These are phyloP conservation scores for Aspergillus latus DNA, from an alignment of 2,329 filamentous ascomycete genomes.

Conservation along the genomic window DNA sequence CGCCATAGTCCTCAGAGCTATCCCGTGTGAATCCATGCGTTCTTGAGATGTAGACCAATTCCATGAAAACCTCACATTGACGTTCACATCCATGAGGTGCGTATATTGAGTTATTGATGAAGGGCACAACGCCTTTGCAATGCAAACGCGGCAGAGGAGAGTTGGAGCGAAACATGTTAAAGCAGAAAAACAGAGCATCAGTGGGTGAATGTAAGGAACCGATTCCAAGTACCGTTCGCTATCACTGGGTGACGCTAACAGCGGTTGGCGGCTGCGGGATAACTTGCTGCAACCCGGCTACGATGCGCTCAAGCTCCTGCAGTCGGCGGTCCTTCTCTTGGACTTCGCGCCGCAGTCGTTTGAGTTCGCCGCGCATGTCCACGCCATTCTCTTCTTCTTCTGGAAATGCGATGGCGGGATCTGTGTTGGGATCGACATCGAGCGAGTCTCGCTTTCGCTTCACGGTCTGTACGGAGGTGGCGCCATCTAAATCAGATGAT, in stretches of 20 bases:
- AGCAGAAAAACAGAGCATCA: conserved; percentile 12
- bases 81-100: conserved; percentile 23
- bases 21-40: conserved; percentile 20
- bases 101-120: conserved; percentile 18
- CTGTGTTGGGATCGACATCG: conserved; percentile 12
- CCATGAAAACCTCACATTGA: conserved; percentile 24
- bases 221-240: neutral
- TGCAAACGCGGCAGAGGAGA: conserved; percentile 28
- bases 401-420: conserved; percentile 22
- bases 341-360: conserved; percentile 65
- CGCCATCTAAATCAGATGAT: conserved; percentile 32
- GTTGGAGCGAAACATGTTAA: conserved; percentile 4
- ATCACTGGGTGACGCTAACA: conserved; percentile 17
- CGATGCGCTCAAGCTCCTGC: conserved; percentile 42
- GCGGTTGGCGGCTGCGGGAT: conserved; percentile 37
- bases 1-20: conserved; percentile 32
- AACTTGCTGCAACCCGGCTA: conserved; percentile 38
- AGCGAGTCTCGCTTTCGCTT: conserved; percentile 40
- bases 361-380: conserved; percentile 62
- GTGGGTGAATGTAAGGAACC: neutral
- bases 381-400: conserved; percentile 45
- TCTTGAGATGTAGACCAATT: conserved; percentile 26
- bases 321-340: conserved; percentile 52
- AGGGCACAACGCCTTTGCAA: conserved; percentile 32
- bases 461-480: conserved; percentile 21